A percentile compares a stretch with the other conserved stretches of the same genome.
Evolutionary conservation across 2,329 filamentous ascomycete species (phyloP).

Genomic region (Fusarium concolor): DNA sequence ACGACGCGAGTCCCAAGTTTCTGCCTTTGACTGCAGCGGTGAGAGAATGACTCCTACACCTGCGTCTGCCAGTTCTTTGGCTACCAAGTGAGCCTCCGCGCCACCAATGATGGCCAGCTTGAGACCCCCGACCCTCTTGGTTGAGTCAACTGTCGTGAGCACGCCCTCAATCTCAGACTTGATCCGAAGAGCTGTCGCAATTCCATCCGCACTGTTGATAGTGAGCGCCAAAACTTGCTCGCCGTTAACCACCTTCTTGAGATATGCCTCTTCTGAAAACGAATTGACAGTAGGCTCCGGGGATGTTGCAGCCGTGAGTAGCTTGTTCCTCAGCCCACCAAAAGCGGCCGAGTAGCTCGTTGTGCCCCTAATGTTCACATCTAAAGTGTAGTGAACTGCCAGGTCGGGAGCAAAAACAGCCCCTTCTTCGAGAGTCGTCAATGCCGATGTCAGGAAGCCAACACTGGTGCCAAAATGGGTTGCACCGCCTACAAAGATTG

Average conservation of each 20-base stretch:
- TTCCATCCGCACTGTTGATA: slow-evolving; percentile 72
- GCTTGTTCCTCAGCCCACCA: slow-evolving; percentile 62
- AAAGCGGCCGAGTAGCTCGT: slow-evolving; percentile 66
- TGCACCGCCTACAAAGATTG: slow-evolving; percentile 55
- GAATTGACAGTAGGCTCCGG: slow-evolving; percentile 53
- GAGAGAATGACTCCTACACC: slow-evolving; percentile 69
- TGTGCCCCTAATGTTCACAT: slow-evolving; percentile 54
- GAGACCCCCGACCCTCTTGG: slow-evolving; percentile 49
- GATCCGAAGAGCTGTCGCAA: slow-evolving; percentile 68
- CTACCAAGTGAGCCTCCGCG: slow-evolving; percentile 71
- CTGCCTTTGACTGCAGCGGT: slow-evolving; percentile 67
- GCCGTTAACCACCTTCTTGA: slow-evolving; percentile 66
- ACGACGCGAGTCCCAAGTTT: slow-evolving; percentile 70
- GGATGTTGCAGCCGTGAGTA: slow-evolving; percentile 61
- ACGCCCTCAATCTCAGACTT: slow-evolving; percentile 66
- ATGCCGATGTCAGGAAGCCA: slow-evolving; percentile 66
- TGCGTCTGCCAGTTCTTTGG: slow-evolving; percentile 66
- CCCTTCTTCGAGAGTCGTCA: slow-evolving; percentile 58
- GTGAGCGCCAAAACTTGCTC: slow-evolving; percentile 67
- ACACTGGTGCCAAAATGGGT: slow-evolving; percentile 69
- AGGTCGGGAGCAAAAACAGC: slow-evolving; percentile 66
- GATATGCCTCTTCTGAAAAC: slow-evolving; percentile 62
- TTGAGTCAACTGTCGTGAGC: slow-evolving; percentile 34
- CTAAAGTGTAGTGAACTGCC: slow-evolving; percentile 70
- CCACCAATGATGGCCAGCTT: slow-evolving; percentile 70